Evolutionary conservation across 2,329 filamentous ascomycete genomes (phyloP).

Genomic region (Pseudocercospora pini-densiflorae): DNA sequence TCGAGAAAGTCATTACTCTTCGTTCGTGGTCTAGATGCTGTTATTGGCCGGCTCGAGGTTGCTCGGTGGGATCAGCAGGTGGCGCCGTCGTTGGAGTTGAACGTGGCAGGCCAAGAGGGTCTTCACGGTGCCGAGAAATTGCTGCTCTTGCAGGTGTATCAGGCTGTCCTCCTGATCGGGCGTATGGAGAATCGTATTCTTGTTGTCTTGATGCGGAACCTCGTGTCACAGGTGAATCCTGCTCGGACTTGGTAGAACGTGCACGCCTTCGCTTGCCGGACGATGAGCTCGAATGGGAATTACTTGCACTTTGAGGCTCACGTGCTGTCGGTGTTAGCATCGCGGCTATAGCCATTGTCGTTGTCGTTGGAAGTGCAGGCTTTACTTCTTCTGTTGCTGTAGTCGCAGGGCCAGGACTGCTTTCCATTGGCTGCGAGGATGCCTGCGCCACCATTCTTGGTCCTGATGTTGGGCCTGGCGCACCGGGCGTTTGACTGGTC

Average conservation of each 20-base stretch:
- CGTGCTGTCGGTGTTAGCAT: constrained; percentile 38
- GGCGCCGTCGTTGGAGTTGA: constrained; percentile 8
- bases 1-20: background rate
- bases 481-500: constrained; percentile 37
- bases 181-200: constrained; percentile 36
- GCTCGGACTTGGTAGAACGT: constrained; percentile 32
- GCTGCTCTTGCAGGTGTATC: constrained; percentile 35
- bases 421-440: constrained; percentile 14
- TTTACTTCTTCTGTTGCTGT: constrained; percentile 25
- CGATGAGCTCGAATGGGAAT: constrained; percentile 35
- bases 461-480: constrained; percentile 44
- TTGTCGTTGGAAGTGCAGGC: constrained; percentile 21
- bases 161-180: constrained; percentile 22
- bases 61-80: constrained; percentile 13
- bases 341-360: constrained; percentile 41
- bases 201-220: constrained; percentile 8
- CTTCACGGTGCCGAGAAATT: constrained; percentile 35
- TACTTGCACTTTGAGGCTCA: constrained; percentile 34
- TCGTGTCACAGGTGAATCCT: constrained; percentile 21
- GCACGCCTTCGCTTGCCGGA: constrained; percentile 39
- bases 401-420: constrained; percentile 2
- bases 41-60: background rate
- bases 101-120: constrained; percentile 16
- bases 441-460: constrained; percentile 19
- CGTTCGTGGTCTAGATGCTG: background rate